phyloP scores from a whole-genome alignment of 345 rosid genomes.

The Eucalyptus paniculata region DNA sequence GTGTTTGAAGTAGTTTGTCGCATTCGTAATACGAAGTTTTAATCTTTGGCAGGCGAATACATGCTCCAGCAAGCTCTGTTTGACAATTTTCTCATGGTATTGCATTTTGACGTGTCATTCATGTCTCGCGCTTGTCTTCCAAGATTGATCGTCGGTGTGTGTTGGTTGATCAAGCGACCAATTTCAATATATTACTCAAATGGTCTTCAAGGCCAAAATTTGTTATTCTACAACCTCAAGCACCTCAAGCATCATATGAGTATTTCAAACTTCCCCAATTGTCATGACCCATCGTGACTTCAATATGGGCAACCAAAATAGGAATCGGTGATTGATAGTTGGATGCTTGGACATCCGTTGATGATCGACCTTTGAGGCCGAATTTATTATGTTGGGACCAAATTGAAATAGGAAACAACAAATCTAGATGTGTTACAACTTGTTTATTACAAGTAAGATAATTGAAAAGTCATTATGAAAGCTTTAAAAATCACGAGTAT shows the following conservation, averaged over 20 bases:
- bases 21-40: neutral
- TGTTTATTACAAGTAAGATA: neutral
- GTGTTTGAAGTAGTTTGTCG: neutral
- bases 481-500: accelerated
- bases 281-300: neutral
- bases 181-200: neutral
- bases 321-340: neutral
- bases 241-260: neutral
- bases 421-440: neutral
- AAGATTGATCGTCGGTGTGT: neutral
- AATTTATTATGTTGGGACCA: neutral
- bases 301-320: neutral
- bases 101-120: neutral
- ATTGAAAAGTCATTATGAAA: neutral
- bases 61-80: neutral
- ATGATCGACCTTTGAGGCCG: neutral
- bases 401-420: neutral
- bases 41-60: neutral
- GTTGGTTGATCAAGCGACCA: neutral
- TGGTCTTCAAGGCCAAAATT: neutral
- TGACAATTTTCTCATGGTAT: neutral
- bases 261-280: neutral
- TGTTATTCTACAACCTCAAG: neutral
- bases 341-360: neutral
- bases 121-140: neutral